Evolutionary conservation across 2,329 filamentous ascomycete genomes (phyloP).

Genomic region (Exophiala sideris): DNA sequence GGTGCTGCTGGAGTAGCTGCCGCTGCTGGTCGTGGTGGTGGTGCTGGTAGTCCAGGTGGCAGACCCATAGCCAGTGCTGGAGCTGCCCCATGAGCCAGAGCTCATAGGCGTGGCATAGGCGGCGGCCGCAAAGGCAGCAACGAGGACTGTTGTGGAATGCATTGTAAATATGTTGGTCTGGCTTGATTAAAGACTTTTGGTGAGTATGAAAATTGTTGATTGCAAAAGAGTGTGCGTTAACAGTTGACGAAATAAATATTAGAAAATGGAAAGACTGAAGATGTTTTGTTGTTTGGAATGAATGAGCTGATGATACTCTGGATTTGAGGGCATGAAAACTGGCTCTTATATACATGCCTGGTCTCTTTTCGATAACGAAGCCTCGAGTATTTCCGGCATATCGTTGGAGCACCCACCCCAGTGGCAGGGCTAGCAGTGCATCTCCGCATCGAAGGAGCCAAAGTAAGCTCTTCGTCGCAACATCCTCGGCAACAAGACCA

Average conservation of each 20-base stretch:
- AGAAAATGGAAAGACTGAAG: conserved; percentile 8
- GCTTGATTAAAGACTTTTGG: conserved; percentile 1
- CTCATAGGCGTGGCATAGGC: conserved; percentile 21
- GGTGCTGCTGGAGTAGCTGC: conserved; percentile 2
- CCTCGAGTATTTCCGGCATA: too few species aligned
- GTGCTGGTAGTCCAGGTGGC: conserved; percentile 1
- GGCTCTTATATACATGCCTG: neutral
- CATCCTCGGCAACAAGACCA: too few species aligned
- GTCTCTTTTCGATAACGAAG: neutral
- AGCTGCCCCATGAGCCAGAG: neutral
- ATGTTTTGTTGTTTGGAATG: conserved; percentile 11
- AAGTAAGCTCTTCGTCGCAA: too few species aligned
- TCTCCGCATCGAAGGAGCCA: too few species aligned
- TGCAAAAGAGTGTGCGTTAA: conserved; percentile 26
- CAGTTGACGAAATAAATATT: conserved; percentile 16
- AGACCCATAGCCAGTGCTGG: conserved; percentile 1
- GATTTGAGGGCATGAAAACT: neutral
- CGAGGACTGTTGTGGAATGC: conserved; percentile 21
- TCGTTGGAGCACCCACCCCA: too few species aligned
- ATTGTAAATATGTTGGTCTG: conserved; percentile 12
- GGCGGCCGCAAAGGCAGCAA: conserved; percentile 20
- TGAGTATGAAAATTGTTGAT: neutral
- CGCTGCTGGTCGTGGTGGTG: neutral
- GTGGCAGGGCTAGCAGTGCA: too few species aligned
- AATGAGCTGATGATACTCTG: conserved; percentile 12